Evolutionary conservation across 495 filamentous ascomycete genomes (phyloP).

Genomic region (Podospora bellae-mahoneyi): DNA sequence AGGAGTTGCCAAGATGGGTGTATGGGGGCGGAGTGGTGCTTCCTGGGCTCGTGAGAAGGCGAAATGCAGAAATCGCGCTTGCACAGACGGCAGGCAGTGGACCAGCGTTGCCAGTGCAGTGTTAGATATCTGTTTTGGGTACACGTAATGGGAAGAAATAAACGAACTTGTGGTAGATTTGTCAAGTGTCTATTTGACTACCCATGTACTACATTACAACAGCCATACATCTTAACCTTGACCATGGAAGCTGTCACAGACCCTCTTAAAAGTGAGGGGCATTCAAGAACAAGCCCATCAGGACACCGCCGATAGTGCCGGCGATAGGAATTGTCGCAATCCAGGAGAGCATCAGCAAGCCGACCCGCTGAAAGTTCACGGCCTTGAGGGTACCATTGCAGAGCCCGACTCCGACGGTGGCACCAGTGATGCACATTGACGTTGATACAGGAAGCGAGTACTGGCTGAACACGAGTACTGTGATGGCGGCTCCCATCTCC

Average conservation of each 20-base stretch:
- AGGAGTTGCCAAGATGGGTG: conserved; percentile 51
- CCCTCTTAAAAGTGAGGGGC: conserved; percentile 39
- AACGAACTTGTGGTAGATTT: too few species aligned
- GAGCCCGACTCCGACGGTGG: conserved; percentile 61
- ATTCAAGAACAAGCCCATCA: conserved; percentile 59
- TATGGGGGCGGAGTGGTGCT: conserved; percentile 39
- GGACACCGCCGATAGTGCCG: conserved; percentile 53
- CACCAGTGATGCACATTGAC: conserved; percentile 61
- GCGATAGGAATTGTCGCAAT: conserved; percentile 57
- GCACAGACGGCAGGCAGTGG: conserved; percentile 30
- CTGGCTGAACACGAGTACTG: conserved; percentile 49
- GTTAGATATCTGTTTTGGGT: background rate
- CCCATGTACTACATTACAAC: background rate
- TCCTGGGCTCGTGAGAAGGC: conserved; percentile 38
- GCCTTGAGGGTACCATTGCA: conserved; percentile 56
- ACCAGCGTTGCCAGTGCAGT: conserved; percentile 21
- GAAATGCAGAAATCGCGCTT: conserved; percentile 44
- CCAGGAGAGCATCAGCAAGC: conserved; percentile 55
- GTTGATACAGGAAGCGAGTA: conserved; percentile 55
- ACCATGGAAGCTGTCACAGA: background rate
- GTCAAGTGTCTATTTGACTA: background rate
- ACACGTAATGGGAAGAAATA: too few species aligned
- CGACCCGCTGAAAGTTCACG: conserved; percentile 60
- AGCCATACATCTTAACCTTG: too few species aligned
- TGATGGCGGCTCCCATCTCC: conserved; percentile 67